Conservation (phyloP, 352 stramenopile genomes). For the Pythium scleroteichum region DNA sequence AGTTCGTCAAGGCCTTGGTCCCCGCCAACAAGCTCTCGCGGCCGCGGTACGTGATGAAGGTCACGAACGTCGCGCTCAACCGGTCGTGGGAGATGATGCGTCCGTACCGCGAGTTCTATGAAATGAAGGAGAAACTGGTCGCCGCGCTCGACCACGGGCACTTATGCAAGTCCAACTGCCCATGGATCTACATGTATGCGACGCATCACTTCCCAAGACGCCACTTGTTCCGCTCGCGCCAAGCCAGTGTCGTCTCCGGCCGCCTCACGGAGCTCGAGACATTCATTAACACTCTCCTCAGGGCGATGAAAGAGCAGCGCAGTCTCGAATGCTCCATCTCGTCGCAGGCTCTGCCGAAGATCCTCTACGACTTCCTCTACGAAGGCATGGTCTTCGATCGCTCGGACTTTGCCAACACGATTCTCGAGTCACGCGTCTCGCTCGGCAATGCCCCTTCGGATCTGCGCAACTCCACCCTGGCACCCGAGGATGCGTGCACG, state of each 20-base stretch:
- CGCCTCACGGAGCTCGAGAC: slow-evolving; percentile 60
- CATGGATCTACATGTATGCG: slow-evolving; percentile 83
- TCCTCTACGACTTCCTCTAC: slow-evolving; percentile 82
- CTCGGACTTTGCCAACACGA: slow-evolving; percentile 58
- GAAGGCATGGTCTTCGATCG: slow-evolving; percentile 81
- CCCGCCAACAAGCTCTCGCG: slow-evolving; percentile 67
- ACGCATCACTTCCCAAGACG: slow-evolving; percentile 78
- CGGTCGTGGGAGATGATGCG: slow-evolving; percentile 83
- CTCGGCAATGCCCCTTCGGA: slow-evolving; percentile 23
- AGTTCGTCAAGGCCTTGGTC: slow-evolving; percentile 81
- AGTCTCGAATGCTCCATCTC: slow-evolving; percentile 62
- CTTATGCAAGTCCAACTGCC: slow-evolving; percentile 77
- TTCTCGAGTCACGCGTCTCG: slow-evolving; percentile 58
- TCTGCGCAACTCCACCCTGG: slow-evolving; percentile 5
- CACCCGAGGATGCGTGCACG: slow-evolving; percentile 48
- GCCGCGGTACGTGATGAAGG: slow-evolving; percentile 78
- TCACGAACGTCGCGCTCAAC: slow-evolving; percentile 61
- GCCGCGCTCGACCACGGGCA: slow-evolving; percentile 72
- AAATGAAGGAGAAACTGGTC: slow-evolving; percentile 70
- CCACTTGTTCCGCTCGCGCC: slow-evolving; percentile 72
- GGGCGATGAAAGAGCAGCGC: slow-evolving; percentile 62
- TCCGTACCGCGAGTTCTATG: slow-evolving; percentile 78
- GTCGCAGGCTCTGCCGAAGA: slow-evolving; percentile 54
- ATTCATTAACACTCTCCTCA: slow-evolving; percentile 69
- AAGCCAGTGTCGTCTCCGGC: slow-evolving; percentile 58